Base-by-base conservation (phyloP, 1,139 yeast species). In the Pneumocystis carinii region DNA sequence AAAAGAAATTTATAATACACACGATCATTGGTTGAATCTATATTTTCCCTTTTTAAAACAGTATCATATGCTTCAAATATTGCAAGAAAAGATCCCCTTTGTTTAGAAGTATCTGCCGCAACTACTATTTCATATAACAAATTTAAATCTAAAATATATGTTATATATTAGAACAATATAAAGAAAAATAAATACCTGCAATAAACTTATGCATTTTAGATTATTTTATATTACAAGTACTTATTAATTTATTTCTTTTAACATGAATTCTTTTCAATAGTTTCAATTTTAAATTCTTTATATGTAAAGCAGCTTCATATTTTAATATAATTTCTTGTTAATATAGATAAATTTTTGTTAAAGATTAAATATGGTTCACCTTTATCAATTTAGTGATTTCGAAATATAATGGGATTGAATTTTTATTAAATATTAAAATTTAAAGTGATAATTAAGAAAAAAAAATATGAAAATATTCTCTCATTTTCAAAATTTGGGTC, bases 61-160 rank as follows among this genome's bases (percentile, higher is more conserved):
- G 48, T 36, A 35, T 62, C 62, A 35, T 62, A 62, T 29, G 63
- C 62, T 38, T 58, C 42, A 36, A 53, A 62, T 27, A 62, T 62
- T 36, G 64, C 32, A 36, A 62, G 56, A 38, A 59, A 59, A n/a
- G 63, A 62, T 24, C 42, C 38, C 24, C 4, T 48, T 24, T 48
- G 55, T 48, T 48, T 48, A 48, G 55, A 48, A 48, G 55, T 15
- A 24, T 48, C 55, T 24, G 55, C 55, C 1, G 24, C 55, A 24
- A 48, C 10, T 48, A 48, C 55, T 8, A 48, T 48, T 48, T 48
- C 55, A 48, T 48, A 48, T 24, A 48, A 19, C 14, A 48, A 48
- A 48, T 48, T 48, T 48, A 48, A 24, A 48, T 48, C 55, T 48
- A 48, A 48, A 48, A 48, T 48, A 48, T 48, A 48, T 48, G 55